These are phyloP conservation scores for Decorospora gaudefroyi DNA, from an alignment of 2,329 filamentous ascomycete genomes.

Conservation along the genomic window DNA sequence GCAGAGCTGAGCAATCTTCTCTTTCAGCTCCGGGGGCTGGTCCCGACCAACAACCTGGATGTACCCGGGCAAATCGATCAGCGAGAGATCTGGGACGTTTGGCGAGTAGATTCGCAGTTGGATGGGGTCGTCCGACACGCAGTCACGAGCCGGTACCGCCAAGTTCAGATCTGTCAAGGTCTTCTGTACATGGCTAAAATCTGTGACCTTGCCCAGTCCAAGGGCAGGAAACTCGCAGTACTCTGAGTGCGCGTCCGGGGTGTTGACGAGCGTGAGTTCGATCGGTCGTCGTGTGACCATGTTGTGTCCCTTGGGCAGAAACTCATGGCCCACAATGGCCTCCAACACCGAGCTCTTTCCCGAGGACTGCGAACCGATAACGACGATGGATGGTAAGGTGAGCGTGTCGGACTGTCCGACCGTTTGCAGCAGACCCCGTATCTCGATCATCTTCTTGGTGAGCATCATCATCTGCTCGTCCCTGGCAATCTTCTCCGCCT, in stretches of 20 bases:
- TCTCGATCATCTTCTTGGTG: conserved; percentile 99
- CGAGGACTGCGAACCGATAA: conserved; percentile 97
- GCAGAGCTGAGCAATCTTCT: conserved; percentile 93
- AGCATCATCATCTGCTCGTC: conserved; percentile 99
- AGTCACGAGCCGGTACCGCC: conserved; percentile 86
- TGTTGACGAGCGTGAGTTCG: conserved; percentile 94
- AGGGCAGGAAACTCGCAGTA: conserved; percentile 97
- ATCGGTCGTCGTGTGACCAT: conserved; percentile 98
- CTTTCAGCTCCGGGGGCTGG: conserved; percentile 87
- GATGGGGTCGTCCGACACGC: conserved; percentile 95
- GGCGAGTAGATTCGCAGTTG: conserved; percentile 94
- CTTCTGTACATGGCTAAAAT: conserved; percentile 89
- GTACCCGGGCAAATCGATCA: conserved; percentile 96
- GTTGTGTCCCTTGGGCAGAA: conserved; percentile 95
- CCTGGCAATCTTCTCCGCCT: conserved; percentile 68
- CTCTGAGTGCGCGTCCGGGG: conserved; percentile 80
- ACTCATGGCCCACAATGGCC: conserved; percentile 96
- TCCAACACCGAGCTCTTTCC: conserved; percentile 97
- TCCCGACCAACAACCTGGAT: conserved; percentile 94
- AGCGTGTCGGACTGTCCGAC: conserved; percentile 90
- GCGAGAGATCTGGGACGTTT: conserved; percentile 89
- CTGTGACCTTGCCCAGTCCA: conserved; percentile 83
- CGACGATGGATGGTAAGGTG: conserved; percentile 94
- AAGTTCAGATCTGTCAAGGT: conserved; percentile 94
- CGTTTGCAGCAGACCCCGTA: conserved; percentile 84